Conservation (phyloP, 257 asterid genomes). For the Mitragyna speciosa region DNA sequence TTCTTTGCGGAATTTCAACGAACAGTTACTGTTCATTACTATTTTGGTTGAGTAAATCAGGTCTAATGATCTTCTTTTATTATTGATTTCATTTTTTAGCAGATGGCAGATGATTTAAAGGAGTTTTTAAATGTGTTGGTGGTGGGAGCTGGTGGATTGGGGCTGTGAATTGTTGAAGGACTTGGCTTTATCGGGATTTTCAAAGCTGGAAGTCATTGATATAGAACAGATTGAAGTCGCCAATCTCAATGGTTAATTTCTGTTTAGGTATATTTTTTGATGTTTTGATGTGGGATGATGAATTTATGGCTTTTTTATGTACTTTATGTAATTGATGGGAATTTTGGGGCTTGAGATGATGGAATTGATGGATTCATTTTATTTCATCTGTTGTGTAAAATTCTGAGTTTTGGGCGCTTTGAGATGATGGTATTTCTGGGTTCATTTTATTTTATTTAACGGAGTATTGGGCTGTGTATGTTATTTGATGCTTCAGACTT, state of each 20-base stretch:
- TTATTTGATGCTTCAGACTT: too few species aligned
- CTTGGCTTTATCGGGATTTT: slow-evolving; percentile 88
- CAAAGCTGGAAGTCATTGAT: slow-evolving; percentile 83
- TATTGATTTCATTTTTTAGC: slow-evolving; percentile 7
- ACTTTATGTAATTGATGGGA: not conserved
- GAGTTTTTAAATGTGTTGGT: slow-evolving; percentile 79
- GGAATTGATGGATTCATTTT: not conserved
- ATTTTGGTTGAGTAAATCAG: not conserved
- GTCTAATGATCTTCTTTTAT: slow-evolving; percentile 16
- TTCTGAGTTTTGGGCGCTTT: not conserved
- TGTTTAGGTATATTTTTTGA: slow-evolving; percentile 63
- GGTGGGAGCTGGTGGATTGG: slow-evolving; percentile 98
- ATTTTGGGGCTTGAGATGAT: slow-evolving; percentile 1
- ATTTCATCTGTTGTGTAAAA: too few species aligned
- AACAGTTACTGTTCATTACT: slow-evolving; percentile 20
- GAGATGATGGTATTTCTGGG: not conserved
- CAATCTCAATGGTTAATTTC: slow-evolving; percentile 93
- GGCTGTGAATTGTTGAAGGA: slow-evolving; percentile 95
- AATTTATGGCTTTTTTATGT: not conserved
- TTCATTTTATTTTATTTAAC: not conserved
- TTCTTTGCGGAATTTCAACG: slow-evolving; percentile 15
- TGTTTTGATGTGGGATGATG: slow-evolving; percentile 4
- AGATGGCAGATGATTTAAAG: slow-evolving; percentile 84
- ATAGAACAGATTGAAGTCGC: slow-evolving; percentile 98
- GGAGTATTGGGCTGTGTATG: too few species aligned